Percentiles rank a stretch among this genome's conserved stretches.
phyloP scores from a whole-genome alignment of 352 stramenopile genomes.

The Phytophthora pisi region DNA sequence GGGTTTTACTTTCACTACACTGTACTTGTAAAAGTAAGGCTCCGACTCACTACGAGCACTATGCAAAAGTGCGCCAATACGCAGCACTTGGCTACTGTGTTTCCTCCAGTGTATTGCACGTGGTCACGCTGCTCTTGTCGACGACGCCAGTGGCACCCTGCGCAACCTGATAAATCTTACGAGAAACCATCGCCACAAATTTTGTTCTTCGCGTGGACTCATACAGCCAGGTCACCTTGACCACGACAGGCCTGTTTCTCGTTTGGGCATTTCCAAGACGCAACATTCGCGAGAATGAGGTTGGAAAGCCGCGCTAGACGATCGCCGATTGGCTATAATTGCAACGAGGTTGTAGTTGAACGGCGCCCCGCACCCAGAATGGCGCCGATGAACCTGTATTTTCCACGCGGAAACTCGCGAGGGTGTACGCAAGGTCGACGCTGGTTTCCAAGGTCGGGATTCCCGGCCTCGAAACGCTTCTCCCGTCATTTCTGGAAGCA shows the following conservation, averaged over 20 bases:
- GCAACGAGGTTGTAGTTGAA: conserved; percentile 12
- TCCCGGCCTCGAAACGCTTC: background rate
- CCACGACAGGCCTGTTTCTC: conserved; percentile 15
- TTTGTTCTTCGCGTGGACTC: conserved; percentile 13
- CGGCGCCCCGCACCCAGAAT: conserved; percentile 1
- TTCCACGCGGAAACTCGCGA: conserved; percentile 10
- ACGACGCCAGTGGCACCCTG: background rate
- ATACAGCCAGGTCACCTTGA: conserved; percentile 5
- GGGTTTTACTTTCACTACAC: too few relatives aligned
- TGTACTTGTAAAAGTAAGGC: background rate
- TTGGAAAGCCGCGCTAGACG: conserved; percentile 9
- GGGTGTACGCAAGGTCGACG: conserved; percentile 10
- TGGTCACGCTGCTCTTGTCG: background rate
- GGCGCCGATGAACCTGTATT: conserved; percentile 15
- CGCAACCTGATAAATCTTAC: conserved; percentile 9
- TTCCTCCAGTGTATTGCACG: background rate
- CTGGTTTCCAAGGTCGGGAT: conserved; percentile 6
- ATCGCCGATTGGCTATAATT: conserved; percentile 10
- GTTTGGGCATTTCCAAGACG: background rate
- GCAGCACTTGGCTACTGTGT: background rate
- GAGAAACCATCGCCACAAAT: conserved; percentile 13
- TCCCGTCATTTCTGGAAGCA: background rate
- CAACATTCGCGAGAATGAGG: background rate
- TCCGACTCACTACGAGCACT: background rate
- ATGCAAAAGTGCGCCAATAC: background rate